phyloP scores from a whole-genome alignment of 2,329 filamentous ascomycete species.

The Sordariomycetes sp. region DNA sequence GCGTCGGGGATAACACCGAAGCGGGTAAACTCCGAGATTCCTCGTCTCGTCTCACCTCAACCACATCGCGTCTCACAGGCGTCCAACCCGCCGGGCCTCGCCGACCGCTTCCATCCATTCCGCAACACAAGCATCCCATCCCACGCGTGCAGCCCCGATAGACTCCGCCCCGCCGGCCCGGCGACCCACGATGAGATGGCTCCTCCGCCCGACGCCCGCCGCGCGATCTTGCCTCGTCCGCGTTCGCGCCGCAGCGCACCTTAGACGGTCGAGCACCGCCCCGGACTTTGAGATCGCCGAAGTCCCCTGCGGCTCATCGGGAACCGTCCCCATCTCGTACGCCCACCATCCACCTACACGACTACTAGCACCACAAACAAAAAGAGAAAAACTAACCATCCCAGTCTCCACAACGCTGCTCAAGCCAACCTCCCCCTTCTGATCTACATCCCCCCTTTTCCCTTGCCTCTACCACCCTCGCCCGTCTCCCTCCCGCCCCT shows the following conservation, averaged over 20 bases:
- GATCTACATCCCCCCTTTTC: constrained; percentile 39
- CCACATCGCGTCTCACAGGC: not conserved
- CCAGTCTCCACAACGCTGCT: constrained; percentile 34
- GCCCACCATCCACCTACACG: constrained; percentile 9
- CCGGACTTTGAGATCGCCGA: constrained; percentile 14
- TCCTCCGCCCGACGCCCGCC: not conserved
- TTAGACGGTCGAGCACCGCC: not conserved
- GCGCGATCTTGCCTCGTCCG: not conserved
- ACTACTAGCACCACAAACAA: not conserved
- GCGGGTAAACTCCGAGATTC: not conserved
- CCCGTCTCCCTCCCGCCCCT: constrained; percentile 23
- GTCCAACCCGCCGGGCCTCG: not conserved
- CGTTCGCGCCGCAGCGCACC: not conserved
- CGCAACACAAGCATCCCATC: not conserved
- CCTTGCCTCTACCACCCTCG: constrained; percentile 14
- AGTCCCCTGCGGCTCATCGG: constrained; percentile 34
- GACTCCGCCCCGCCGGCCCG: not conserved
- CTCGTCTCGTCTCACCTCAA: not conserved
- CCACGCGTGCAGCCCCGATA: not conserved
- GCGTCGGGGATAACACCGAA: too few species aligned
- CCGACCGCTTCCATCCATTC: not conserved
- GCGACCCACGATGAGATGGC: not conserved
- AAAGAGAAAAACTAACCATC: not conserved
- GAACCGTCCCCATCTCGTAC: constrained; percentile 36
- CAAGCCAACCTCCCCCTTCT: constrained; percentile 29